These are phyloP conservation scores for Tardiomyces depauwii DNA, from an alignment of 1,139 yeast genomes.

Conservation along the genomic window DNA sequence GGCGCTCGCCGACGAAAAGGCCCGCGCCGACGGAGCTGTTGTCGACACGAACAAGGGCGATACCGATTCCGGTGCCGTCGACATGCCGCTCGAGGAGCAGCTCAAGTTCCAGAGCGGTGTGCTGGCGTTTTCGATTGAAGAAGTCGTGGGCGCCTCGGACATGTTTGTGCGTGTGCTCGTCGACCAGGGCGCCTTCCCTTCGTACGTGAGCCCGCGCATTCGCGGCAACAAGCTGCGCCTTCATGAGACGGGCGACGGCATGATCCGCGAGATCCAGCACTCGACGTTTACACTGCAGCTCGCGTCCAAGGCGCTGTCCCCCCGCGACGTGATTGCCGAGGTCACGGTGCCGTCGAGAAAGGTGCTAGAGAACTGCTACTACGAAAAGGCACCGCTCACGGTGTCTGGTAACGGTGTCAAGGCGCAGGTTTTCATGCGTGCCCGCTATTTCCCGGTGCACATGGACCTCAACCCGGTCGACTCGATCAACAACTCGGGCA, in stretches of 20 bases:
- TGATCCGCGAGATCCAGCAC: slow-evolving; percentile 66
- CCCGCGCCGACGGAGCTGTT: background rate
- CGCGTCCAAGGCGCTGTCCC: slow-evolving; percentile 32
- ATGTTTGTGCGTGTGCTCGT: slow-evolving; percentile 50
- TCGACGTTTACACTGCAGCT: slow-evolving; percentile 57
- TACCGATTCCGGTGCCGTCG: slow-evolving; percentile 31
- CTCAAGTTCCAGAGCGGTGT: slow-evolving; percentile 60
- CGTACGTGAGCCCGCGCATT: slow-evolving; percentile 12
- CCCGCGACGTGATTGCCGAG: slow-evolving; percentile 52
- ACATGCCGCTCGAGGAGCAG: slow-evolving; percentile 49
- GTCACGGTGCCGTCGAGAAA: slow-evolving; percentile 56
- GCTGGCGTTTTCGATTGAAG: slow-evolving; percentile 52
- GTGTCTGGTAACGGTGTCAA: slow-evolving; percentile 35
- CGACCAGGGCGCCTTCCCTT: slow-evolving; percentile 58
- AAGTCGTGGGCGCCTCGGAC: slow-evolving; percentile 39
- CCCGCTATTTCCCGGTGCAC: slow-evolving; percentile 69
- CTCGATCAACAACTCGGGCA: slow-evolving; percentile 66
- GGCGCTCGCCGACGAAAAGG: slow-evolving; percentile 13
- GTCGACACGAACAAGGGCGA: slow-evolving; percentile 11
- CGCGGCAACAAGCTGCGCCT: background rate
- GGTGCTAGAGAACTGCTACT: slow-evolving; percentile 54
- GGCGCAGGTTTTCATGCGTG: slow-evolving; percentile 45
- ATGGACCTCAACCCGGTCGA: slow-evolving; percentile 62
- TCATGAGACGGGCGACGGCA: slow-evolving; percentile 43
- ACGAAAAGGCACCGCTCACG: slow-evolving; percentile 44